These are phyloP conservation scores for Emericellopsis terricola DNA, from an alignment of 495 filamentous ascomycete genomes.

Conservation along the genomic window DNA sequence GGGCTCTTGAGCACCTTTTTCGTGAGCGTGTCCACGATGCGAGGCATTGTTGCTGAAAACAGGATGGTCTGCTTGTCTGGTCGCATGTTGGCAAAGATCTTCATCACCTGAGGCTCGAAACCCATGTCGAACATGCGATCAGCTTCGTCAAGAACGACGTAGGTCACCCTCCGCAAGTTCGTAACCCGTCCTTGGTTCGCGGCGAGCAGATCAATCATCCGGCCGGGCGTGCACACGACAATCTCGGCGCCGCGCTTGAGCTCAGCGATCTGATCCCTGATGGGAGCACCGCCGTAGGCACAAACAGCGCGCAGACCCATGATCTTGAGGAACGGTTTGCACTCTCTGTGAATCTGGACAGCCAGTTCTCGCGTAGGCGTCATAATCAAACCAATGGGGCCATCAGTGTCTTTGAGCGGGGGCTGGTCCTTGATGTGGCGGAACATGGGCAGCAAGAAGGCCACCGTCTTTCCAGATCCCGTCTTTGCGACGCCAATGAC, in stretches of 20 bases:
- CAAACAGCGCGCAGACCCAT: conserved; percentile 83
- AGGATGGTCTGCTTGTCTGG: conserved; percentile 86
- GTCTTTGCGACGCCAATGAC: conserved; percentile 96
- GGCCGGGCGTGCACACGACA: conserved; percentile 88
- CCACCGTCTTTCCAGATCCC: conserved; percentile 96
- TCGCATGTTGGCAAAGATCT: conserved; percentile 78
- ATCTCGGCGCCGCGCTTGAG: conserved; percentile 92
- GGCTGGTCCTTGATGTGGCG: conserved; percentile 91
- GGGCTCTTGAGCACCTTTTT: conserved; percentile 74
- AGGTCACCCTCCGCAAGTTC: conserved; percentile 75
- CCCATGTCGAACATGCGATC: conserved; percentile 99
- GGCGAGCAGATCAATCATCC: conserved; percentile 87
- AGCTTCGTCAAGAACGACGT: conserved; percentile 89
- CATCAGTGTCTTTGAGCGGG: conserved; percentile 66
- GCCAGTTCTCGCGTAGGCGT: conserved; percentile 91
- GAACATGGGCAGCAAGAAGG: conserved; percentile 91
- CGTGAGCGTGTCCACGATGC: conserved; percentile 77
- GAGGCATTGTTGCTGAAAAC: conserved; percentile 94
- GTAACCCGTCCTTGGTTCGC: conserved; percentile 87
- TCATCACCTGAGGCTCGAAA: conserved; percentile 96
- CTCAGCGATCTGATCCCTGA: conserved; percentile 95
- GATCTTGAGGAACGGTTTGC: conserved; percentile 83
- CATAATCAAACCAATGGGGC: conserved; percentile 76
- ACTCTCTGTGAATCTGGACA: conserved; percentile 85
- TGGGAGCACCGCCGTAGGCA: conserved; percentile 87